phyloP scores from a whole-genome alignment of 495 filamentous ascomycete genomes.

The Xylaria sp. region DNA sequence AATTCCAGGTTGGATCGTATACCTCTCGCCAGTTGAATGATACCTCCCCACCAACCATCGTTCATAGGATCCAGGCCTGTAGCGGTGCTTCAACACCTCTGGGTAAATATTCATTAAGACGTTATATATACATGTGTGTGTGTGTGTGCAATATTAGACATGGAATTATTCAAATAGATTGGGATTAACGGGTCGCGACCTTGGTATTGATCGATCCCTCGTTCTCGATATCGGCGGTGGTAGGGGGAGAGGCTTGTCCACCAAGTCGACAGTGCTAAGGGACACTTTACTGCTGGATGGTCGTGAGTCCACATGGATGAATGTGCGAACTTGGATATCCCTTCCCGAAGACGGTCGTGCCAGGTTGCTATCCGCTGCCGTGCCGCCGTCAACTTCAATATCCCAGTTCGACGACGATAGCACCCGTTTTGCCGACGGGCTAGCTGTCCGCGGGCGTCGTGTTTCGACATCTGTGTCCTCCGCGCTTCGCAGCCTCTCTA shows the following conservation, averaged over 20 bases:
- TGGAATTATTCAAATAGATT: background rate
- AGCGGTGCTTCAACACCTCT: background rate
- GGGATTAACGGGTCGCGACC: conserved; percentile 19
- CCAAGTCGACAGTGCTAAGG: background rate
- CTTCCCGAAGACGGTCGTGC: conserved; percentile 11
- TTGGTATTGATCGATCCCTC: conserved; percentile 19
- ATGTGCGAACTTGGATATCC: conserved; percentile 22
- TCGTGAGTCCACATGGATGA: conserved; percentile 8
- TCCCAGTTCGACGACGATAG: conserved; percentile 21
- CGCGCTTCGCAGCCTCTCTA: background rate
- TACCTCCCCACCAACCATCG: background rate
- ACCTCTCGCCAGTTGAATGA: background rate
- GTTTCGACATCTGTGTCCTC: background rate
- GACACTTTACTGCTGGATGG: background rate
- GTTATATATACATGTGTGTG: background rate
- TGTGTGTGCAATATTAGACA: background rate
- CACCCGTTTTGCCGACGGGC: conserved; percentile 11
- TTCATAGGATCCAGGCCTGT: background rate
- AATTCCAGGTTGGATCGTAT: background rate
- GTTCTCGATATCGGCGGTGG: conserved; percentile 3
- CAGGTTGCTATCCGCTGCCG: background rate
- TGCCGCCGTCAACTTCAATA: conserved; percentile 10
- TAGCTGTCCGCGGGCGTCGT: background rate
- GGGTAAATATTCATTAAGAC: background rate
- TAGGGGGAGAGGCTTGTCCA: conserved; percentile 21